Conservation (phyloP, 768 basidiomycete genomes). For the Tylopilus vinaceipallidus region DNA sequence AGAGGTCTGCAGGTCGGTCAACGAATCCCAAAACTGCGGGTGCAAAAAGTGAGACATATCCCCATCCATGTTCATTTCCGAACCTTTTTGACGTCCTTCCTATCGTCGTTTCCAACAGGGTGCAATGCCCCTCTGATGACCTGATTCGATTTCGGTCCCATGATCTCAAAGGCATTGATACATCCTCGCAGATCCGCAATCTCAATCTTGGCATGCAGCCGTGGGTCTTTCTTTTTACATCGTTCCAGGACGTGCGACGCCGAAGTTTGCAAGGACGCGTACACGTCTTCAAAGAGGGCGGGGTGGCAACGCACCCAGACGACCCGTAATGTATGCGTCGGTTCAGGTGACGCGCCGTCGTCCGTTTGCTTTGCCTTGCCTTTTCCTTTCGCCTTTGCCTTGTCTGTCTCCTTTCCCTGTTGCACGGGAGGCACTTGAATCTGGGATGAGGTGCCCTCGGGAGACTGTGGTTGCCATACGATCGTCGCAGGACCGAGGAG, state of each 20-base stretch:
- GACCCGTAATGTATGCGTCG: conserved; percentile 33
- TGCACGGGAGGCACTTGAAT: neutral
- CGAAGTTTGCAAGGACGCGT: conserved; percentile 47
- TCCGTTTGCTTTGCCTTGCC: conserved; percentile 35
- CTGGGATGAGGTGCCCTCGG: neutral
- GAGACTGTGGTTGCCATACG: conserved; percentile 60
- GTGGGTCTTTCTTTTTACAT: conserved; percentile 24
- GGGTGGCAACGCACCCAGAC: conserved; percentile 86
- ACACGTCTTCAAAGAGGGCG: conserved; percentile 56
- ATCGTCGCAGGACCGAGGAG: conserved; percentile 70
- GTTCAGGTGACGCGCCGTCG: conserved; percentile 3
- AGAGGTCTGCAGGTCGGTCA: conserved; percentile 61
- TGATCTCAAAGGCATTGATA: conserved; percentile 82
- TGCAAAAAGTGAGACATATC: neutral
- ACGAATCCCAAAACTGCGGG: conserved; percentile 49
- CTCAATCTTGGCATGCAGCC: conserved; percentile 44
- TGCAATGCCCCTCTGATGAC: conserved; percentile 64
- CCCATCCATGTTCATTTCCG: neutral
- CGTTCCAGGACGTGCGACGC: conserved; percentile 49
- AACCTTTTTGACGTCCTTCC: conserved; percentile 62
- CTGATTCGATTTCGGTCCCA: conserved; percentile 81
- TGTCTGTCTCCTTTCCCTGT: conserved; percentile 9
- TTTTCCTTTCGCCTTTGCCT: conserved; percentile 18
- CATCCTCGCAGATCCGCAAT: conserved; percentile 70
- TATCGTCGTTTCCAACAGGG: conserved; percentile 45